Evolutionary conservation across 2,329 filamentous ascomycete species (phyloP), one percentile per base, ranked within the genome.

Genomic region (Hymenoscyphus fructigenus): DNA sequence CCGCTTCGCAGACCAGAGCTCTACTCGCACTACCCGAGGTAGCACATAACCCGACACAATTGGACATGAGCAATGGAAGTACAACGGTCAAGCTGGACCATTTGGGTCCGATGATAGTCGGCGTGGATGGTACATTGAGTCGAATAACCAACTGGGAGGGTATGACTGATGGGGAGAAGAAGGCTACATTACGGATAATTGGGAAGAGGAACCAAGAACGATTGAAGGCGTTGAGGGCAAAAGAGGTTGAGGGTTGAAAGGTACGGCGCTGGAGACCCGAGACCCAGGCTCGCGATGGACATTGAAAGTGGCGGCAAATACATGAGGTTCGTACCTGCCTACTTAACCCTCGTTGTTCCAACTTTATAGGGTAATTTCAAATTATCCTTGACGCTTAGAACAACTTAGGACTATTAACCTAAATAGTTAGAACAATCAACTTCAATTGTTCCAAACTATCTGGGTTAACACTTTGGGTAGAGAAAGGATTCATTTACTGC

Each of bases 31-130:
- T 71, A 20, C 69, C 68, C 3, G 63, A 65, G 44, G 53, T 47
- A 59, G 56, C 65, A 20, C 65, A 68, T n/a, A 62, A 65, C n/a
- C 15, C 53, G 3, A 70, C 67, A 2, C 53, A 67, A 34, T 50
- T 71, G 7, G 70, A 71, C 53, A 65, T 71, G 50, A 69, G 65
- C 23, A 63, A 53, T 15, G 67, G 67, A 59, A 74, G 75, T 62
- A 75, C 75, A 60, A 63, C 77, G 15, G 75, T 90, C 55, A 85
- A 83, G 59, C 83, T 93, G 9, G 88, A 91, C 73, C 83, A 86
- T 66, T 79, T 93, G 28, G 90, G 91, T 0, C 91, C 91, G 1
- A 81, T 93, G 71, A 89, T 93, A 1, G 87, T 93, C 62, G 90
- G 92, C 75, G 79, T 81, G 66, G 88, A 93, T 76, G 91, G 91